phyloP scores from a whole-genome alignment of 208 protist species.

The Perkinsela sp. region DNA sequence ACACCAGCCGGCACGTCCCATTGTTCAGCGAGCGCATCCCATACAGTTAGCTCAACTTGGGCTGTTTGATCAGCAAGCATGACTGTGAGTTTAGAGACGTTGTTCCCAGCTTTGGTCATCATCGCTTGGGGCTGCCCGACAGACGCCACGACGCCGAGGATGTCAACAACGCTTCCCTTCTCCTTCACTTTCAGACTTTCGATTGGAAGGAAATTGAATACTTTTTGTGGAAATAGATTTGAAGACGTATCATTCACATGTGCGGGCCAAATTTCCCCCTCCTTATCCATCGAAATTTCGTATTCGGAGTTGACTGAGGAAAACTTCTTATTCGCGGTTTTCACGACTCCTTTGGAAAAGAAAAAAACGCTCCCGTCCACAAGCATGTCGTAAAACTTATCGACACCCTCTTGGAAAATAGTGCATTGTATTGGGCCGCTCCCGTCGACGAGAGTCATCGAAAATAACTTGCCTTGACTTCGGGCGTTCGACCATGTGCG shows the following conservation, averaged over 20 bases:
- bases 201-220: conserved; percentile 59
- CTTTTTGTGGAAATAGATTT: conserved; percentile 23
- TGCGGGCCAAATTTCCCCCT: conserved; percentile 29
- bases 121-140: conserved; percentile 33
- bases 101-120: conserved; percentile 35
- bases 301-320: conserved; percentile 73
- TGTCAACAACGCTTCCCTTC: conserved; percentile 41
- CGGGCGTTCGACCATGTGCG: conserved; percentile 67
- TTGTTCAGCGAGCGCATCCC: conserved; percentile 43
- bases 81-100: conserved; percentile 39
- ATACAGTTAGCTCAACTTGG: conserved; percentile 49
- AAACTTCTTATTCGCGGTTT: conserved; percentile 60
- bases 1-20: conserved; percentile 25
- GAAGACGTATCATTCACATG: conserved; percentile 13
- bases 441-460: conserved; percentile 64
- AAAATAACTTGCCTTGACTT: conserved; percentile 63
- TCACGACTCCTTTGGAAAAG: conserved; percentile 62
- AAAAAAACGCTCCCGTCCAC: conserved; percentile 61
- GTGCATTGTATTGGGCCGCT: conserved; percentile 55
- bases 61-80: conserved; percentile 39
- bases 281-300: conserved; percentile 55
- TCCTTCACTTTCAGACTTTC: conserved; percentile 49
- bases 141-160: conserved; percentile 33
- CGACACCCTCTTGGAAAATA: conserved; percentile 64
- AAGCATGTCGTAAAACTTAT: conserved; percentile 45